A percentile compares a stretch with the other conserved stretches of the same genome.
These are phyloP conservation scores for Henckelia pumila DNA, from an alignment of 257 asterid species.

Conservation along the genomic window DNA sequence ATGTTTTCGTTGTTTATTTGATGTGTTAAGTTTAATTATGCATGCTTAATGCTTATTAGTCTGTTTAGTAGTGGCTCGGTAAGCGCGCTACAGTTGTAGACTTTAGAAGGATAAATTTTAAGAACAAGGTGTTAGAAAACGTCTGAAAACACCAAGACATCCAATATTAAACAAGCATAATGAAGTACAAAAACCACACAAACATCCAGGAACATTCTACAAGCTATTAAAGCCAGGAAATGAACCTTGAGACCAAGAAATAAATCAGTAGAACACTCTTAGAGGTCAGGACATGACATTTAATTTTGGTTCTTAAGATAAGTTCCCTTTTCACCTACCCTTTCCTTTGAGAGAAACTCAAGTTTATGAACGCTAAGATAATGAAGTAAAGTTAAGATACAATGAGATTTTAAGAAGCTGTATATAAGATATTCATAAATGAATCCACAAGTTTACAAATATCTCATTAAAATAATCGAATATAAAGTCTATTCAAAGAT, in stretches of 20 bases:
- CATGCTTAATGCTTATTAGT: too few relatives aligned
- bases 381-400: conserved; percentile 2
- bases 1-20: too few relatives aligned
- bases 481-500: not conserved
- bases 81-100: too few relatives aligned
- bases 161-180: conserved; percentile 2
- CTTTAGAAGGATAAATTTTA: conserved; percentile 2
- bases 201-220: conserved; percentile 14
- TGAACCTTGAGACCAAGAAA: conserved; percentile 7
- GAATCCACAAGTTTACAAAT: not conserved
- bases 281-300: not conserved
- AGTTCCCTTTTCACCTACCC: not conserved
- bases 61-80: too few relatives aligned
- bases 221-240: conserved; percentile 2
- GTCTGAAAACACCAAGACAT: conserved; percentile 1
- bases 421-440: not conserved
- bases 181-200: not conserved
- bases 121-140: not conserved
- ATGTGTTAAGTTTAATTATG: too few relatives aligned
- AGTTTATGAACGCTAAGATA: not conserved
- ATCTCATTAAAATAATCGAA: not conserved
- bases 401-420: conserved; percentile 5
- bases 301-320: not conserved
- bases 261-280: not conserved
- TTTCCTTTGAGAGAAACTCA: not conserved